Percentiles rank a stretch among this genome's conserved stretches.
Conservation (phyloP, 2,329 filamentous ascomycete species). For the Aspergillus chevalieri region DNA sequence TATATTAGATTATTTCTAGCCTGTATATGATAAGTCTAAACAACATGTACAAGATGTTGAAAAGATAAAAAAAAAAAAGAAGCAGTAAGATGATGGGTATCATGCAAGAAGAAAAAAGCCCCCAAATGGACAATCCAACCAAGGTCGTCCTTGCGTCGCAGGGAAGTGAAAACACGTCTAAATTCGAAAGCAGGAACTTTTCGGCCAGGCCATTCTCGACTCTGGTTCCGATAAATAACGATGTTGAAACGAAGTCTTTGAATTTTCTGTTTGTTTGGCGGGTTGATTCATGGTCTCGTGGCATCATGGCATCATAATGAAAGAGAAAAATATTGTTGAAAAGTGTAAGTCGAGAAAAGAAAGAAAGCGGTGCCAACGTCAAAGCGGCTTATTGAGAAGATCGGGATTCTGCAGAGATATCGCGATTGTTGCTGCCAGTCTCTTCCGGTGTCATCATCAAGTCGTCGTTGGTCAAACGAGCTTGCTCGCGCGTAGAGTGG, state of each 20-base stretch:
- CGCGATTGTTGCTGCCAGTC: conserved; percentile 4
- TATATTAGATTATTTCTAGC: too few species aligned
- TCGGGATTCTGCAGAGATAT: background rate
- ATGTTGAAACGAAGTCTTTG: background rate
- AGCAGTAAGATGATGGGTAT: conserved; percentile 14
- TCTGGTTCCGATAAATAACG: background rate
- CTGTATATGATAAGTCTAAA: too few species aligned
- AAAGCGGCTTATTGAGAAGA: background rate
- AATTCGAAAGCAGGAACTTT: conserved; percentile 5
- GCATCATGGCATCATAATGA: background rate
- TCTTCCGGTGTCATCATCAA: conserved; percentile 14
- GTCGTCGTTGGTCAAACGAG: conserved; percentile 29
- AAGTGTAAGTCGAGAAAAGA: background rate
- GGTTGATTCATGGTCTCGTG: background rate
- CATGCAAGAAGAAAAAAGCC: conserved; percentile 7
- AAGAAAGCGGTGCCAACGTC: background rate
- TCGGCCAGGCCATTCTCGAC: background rate
- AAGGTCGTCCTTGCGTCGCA: too few species aligned
- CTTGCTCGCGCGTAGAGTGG: conserved; percentile 24
- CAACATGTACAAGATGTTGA: background rate
- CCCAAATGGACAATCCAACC: background rate
- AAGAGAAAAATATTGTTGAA: too few species aligned
- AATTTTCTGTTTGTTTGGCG: background rate
- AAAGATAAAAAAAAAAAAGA: conserved; percentile 1
- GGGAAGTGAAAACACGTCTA: background rate